Evolutionary conservation across 2,329 filamentous ascomycete genomes (phyloP).

Genomic region (Trichophyton schoenleinii): DNA sequence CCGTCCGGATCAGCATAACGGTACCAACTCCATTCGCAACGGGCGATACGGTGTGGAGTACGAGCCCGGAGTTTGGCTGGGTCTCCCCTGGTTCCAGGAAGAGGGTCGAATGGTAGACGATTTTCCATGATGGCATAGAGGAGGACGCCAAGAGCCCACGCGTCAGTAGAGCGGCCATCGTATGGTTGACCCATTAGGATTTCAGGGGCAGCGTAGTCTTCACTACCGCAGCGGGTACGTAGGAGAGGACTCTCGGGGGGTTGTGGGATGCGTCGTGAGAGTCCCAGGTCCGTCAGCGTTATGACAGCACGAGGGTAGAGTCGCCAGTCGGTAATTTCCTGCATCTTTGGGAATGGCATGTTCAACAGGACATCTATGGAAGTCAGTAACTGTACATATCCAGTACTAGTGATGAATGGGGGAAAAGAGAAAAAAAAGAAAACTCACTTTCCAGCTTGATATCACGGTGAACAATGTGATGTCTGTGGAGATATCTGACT

Average conservation of each 20-base stretch:
- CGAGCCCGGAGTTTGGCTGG: constrained; percentile 63
- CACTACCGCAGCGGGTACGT: constrained; percentile 87
- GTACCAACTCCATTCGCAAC: constrained; percentile 92
- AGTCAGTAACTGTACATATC: constrained; percentile 1
- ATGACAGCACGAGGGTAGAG: constrained; percentile 70
- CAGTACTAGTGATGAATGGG: background rate
- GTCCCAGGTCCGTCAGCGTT: constrained; percentile 80
- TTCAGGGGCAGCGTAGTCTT: constrained; percentile 94
- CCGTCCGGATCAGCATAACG: constrained; percentile 72
- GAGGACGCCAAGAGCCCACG: constrained; percentile 88
- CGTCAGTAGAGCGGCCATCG: constrained; percentile 81
- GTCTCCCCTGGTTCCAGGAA: constrained; percentile 61
- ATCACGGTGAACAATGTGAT: constrained; percentile 86
- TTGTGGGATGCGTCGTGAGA: constrained; percentile 67
- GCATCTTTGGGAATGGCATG: constrained; percentile 54
- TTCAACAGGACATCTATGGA: constrained; percentile 77
- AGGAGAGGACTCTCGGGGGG: constrained; percentile 68
- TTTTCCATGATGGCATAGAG: constrained; percentile 88
- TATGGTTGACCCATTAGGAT: constrained; percentile 92
- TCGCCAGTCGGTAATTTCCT: constrained; percentile 55
- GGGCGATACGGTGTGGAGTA: constrained; percentile 85
- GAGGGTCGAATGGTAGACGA: constrained; percentile 83
- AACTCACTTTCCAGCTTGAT: constrained; percentile 90
- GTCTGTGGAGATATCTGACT: constrained; percentile 69
- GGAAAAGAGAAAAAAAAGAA: background rate